phyloP scores from a whole-genome alignment of 2,329 filamentous ascomycete species.

The Sporothrix mexicana region DNA sequence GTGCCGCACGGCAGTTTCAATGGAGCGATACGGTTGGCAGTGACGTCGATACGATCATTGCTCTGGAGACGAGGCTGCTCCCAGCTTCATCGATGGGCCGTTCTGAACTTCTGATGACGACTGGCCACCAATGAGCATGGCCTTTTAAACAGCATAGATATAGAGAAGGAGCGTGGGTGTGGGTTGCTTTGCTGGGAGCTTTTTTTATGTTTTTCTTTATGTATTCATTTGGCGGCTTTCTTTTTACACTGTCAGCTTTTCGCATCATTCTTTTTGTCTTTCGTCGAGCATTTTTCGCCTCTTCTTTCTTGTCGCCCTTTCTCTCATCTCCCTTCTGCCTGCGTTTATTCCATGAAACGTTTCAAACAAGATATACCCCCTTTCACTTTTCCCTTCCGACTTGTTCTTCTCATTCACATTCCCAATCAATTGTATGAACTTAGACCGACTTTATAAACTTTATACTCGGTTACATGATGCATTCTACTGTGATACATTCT shows the following conservation, averaged over 20 bases:
- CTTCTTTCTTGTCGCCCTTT: background rate
- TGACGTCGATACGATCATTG: background rate
- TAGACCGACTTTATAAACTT: background rate
- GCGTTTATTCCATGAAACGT: background rate
- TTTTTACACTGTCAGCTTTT: background rate
- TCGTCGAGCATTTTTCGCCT: background rate
- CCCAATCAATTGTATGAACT: background rate
- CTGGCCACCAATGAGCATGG: too few species aligned
- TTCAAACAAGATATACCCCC: slow-evolving; percentile 29
- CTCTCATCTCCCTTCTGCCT: background rate
- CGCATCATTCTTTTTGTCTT: background rate
- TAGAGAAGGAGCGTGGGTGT: background rate
- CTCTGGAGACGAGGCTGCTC: background rate
- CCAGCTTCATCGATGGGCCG: too few species aligned
- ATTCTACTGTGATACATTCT: background rate
- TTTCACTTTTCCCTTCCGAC: background rate
- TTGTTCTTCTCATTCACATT: background rate
- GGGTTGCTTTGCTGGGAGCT: background rate
- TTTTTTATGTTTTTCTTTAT: background rate
- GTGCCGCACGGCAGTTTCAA: background rate
- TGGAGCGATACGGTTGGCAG: background rate
- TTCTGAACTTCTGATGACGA: too few species aligned
- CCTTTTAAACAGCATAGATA: background rate
- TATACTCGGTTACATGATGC: background rate
- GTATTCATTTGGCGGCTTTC: background rate